Base-by-base conservation (phyloP, 306 rosid species). In the Sophora flavescens region DNA sequence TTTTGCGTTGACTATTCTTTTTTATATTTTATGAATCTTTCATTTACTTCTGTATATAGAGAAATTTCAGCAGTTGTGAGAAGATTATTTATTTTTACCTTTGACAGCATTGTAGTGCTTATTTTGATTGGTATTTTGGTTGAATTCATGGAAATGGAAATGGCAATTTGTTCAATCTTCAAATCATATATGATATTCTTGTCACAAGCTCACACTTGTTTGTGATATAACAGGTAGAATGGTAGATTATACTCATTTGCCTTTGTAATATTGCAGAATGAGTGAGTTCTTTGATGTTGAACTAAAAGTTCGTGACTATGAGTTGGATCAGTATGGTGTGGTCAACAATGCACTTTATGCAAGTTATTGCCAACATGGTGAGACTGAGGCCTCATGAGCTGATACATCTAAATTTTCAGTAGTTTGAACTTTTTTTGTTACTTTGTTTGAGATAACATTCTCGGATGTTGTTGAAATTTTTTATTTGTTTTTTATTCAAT, bases 321-420 rank as follows among this genome's bases (percentile, higher is more conserved):
- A 95, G 63, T 85, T 95, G 79, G 97, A 95, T 86, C 99, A 95
- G 68, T 95, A 72, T 59, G 98, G 98, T 18, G 98, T 90, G 15
- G 96, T 95, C 65, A 95, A 95, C 86, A 90, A 92, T 92, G 88
- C 97, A 35, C 84, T 92, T 63, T 95, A 89, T 87, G 92, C 98
- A 70, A 89, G 96, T 82, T 95, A 92, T 81, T 95, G 98, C 61
- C 97, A 94, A 73, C 96, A 89, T 35, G 90, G 98, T 94, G 66
- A 87, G 91, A 59, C 65, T 92, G 69, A 87, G 91, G 44, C 65
- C 57, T 57, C 78, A 16, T 64, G 57, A 70, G 30, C 73, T 79
- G 15, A 7, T 80, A 62, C 39, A 2, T 67, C 8, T 45, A 33
- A 17, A 8, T 28, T 56, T 35, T 65, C 56, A 52, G 47, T 41